Evolutionary conservation across 2,329 filamentous ascomycete species (phyloP).

Genomic region (Fusarium paranaense): DNA sequence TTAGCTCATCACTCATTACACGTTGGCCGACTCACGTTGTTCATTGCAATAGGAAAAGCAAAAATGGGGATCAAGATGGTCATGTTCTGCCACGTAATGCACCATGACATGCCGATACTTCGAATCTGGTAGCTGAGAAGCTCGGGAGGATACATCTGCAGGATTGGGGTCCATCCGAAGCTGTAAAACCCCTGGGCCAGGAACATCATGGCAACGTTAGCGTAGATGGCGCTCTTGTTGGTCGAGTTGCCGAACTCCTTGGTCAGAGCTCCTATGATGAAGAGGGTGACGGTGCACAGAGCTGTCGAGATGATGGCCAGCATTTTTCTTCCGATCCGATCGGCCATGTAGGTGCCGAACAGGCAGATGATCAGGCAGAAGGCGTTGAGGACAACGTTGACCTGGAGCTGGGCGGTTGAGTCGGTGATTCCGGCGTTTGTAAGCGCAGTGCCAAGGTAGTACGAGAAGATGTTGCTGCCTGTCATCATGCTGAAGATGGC

Average conservation of each 20-base stretch:
- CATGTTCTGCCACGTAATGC: slow-evolving; percentile 3
- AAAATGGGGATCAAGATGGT: background rate
- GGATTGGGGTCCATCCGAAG: slow-evolving; percentile 1
- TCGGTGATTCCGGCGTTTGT: background rate
- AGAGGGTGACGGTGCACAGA: background rate
- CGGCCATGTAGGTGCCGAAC: background rate
- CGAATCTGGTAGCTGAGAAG: slow-evolving; percentile 5
- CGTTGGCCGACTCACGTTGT: background rate
- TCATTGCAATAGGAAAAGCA: background rate
- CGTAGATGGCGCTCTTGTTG: background rate
- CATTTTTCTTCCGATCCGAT: background rate
- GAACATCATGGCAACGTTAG: slow-evolving; percentile 1
- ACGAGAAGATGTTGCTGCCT: background rate
- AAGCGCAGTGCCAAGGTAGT: background rate
- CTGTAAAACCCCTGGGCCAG: slow-evolving; percentile 1
- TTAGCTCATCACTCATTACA: background rate
- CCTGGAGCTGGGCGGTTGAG: background rate
- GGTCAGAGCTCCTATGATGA: background rate
- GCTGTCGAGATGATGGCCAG: background rate
- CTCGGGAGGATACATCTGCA: background rate
- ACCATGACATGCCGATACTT: slow-evolving; percentile 6
- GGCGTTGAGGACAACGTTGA: background rate
- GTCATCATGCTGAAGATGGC: background rate
- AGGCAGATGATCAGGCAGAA: background rate
- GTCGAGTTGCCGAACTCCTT: background rate